Percentiles rank a stretch among this genome's conserved stretches.
Evolutionary conservation across 805 yeast species (phyloP).

Genomic region (Cyberlindnera veronae): DNA sequence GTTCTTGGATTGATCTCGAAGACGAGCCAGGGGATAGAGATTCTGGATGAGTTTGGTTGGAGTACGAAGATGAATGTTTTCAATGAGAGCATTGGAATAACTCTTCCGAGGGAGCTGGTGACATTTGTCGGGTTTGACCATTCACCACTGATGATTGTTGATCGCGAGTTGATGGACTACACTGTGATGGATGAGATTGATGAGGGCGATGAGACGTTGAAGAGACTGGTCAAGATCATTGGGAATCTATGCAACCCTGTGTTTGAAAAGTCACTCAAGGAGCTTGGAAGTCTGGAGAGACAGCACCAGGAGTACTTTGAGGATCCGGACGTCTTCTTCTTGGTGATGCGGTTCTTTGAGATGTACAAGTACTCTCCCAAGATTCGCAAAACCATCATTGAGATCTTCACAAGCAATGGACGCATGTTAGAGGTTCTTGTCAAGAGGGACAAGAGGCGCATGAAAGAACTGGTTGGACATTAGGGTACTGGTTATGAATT

Average conservation of each 20-base stretch:
- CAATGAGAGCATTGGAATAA: constrained; percentile 41
- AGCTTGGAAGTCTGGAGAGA: constrained; percentile 50
- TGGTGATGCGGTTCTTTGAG: constrained; percentile 48
- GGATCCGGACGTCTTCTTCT: constrained; percentile 50
- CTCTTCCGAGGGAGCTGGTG: constrained; percentile 35
- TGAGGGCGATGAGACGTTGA: constrained; percentile 28
- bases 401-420: constrained; percentile 49
- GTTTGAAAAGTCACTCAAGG: constrained; percentile 52
- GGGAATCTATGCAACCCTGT: constrained; percentile 55
- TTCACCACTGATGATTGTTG: constrained; percentile 5
- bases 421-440: constrained; percentile 50
- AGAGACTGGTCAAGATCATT: constrained; percentile 35
- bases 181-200: constrained; percentile 10
- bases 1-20: constrained; percentile 70
- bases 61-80: constrained; percentile 42
- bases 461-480: constrained; percentile 18
- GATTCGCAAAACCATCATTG: constrained; percentile 62
- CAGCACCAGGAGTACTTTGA: constrained; percentile 51
- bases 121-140: constrained; percentile 27
- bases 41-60: constrained; percentile 83
- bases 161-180: constrained; percentile 13
- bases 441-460: constrained; percentile 39
- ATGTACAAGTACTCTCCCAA: constrained; percentile 58
- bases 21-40: constrained; percentile 78
- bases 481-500: no score